Percentiles rank a stretch among this genome's conserved stretches.
Conservation (phyloP, 306 rosid species). For the Oxytropis ochrocephala region DNA sequence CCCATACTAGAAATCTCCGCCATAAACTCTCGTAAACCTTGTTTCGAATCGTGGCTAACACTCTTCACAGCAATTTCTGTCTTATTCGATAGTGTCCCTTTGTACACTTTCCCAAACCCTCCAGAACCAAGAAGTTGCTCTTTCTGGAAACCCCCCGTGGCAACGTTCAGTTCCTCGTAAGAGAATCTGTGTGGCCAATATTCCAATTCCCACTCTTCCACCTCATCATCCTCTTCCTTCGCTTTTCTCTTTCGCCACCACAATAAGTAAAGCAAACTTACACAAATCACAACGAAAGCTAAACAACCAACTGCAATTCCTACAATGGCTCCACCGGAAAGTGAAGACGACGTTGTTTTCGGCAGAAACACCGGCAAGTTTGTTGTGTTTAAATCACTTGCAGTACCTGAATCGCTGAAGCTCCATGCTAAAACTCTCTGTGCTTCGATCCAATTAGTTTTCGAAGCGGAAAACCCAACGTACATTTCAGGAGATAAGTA, state of each 20-base stretch:
- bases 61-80: slow-evolving; percentile 78
- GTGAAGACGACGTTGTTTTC: slow-evolving; percentile 25
- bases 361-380: slow-evolving; percentile 48
- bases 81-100: slow-evolving; percentile 45
- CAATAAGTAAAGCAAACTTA: slow-evolving; percentile 19
- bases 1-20: slow-evolving; percentile 96
- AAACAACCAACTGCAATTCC: slow-evolving; percentile 49
- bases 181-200: slow-evolving; percentile 92
- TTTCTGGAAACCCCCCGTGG: slow-evolving; percentile 47
- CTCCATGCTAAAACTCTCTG: slow-evolving; percentile 91
- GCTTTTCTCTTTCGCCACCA: slow-evolving; percentile 39
- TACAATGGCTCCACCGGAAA: slow-evolving; percentile 44
- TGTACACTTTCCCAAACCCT: slow-evolving; percentile 84
- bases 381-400: slow-evolving; percentile 54
- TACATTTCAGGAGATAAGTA: slow-evolving; percentile 70
- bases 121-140: slow-evolving; percentile 58
- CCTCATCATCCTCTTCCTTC: slow-evolving; percentile 50
- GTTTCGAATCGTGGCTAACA: slow-evolving; percentile 87
- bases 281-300: slow-evolving; percentile 26
- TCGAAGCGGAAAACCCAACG: slow-evolving; percentile 86
- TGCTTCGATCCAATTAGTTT: slow-evolving; percentile 61
- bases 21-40: slow-evolving; percentile 87
- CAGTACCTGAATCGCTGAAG: slow-evolving; percentile 54
- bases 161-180: slow-evolving; percentile 53
- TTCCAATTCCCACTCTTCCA: slow-evolving; percentile 86